These are phyloP conservation scores for Ilyonectria sp. DNA, from an alignment of 2,329 filamentous ascomycete genomes.

Conservation along the genomic window DNA sequence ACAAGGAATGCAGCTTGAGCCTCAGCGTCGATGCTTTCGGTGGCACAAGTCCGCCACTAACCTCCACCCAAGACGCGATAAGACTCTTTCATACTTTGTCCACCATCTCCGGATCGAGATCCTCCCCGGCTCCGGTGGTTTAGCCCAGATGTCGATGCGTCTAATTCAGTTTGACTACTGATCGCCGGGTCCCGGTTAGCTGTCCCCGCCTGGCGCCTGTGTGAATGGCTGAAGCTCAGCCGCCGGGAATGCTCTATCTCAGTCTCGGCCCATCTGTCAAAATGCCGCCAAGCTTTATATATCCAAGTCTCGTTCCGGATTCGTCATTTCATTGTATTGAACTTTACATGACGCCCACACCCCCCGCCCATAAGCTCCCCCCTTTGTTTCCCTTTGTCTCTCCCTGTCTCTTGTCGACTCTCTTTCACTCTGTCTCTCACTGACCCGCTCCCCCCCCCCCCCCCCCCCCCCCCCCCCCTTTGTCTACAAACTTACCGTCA, in stretches of 20 bases:
- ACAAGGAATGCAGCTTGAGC: conserved; percentile 5
- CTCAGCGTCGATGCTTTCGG: neutral
- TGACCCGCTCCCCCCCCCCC: neutral
- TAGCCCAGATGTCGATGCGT: conserved; percentile 11
- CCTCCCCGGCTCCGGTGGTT: neutral
- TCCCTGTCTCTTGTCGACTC: neutral
- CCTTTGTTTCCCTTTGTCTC: conserved; percentile 1
- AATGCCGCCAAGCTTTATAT: conserved; percentile 4
- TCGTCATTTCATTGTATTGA: neutral
- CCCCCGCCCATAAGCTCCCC: neutral
- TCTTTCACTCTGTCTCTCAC: neutral
- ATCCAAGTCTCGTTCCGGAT: conserved; percentile 16
- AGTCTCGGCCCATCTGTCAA: conserved; percentile 28
- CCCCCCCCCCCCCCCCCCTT: conserved; percentile 15
- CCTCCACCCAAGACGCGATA: neutral
- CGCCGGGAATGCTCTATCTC: conserved; percentile 25
- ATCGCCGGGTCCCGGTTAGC: conserved; percentile 5
- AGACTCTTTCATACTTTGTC: conserved; percentile 9
- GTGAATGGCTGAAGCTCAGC: conserved; percentile 5
- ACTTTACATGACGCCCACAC: neutral
- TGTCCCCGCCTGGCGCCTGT: conserved; percentile 14
- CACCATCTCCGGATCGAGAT: neutral
- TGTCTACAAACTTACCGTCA: conserved; percentile 79
- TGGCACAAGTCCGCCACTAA: neutral
- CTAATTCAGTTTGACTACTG: conserved; percentile 4